A percentile compares a stretch with the other conserved stretches of the same genome.
These are phyloP conservation scores for Colletotrichum lini DNA, from an alignment of 2,329 filamentous ascomycete genomes.

Conservation along the genomic window DNA sequence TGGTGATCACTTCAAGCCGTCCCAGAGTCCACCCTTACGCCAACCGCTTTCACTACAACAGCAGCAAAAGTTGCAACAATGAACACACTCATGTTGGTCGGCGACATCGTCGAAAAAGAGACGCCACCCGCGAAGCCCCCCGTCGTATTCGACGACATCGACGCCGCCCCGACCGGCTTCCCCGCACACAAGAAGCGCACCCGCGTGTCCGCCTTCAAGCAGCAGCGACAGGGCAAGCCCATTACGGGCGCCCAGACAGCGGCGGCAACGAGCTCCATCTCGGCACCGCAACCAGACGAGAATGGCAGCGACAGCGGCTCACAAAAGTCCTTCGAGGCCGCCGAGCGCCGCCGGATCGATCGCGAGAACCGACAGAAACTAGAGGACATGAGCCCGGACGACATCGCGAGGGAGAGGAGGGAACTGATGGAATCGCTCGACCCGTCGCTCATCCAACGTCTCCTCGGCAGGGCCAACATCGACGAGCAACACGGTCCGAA, in stretches of 20 bases:
- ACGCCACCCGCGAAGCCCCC: conserved; percentile 68
- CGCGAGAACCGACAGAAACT: conserved; percentile 84
- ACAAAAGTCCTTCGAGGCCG: conserved; percentile 55
- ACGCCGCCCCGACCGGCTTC: conserved; percentile 78
- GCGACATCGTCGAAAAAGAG: conserved; percentile 85
- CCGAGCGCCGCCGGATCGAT: conserved; percentile 82
- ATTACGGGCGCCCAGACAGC: conserved; percentile 47
- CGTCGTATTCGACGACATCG: conserved; percentile 73
- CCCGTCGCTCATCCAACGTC: conserved; percentile 80
- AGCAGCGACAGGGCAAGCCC: conserved; percentile 64
- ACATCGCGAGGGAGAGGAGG: conserved; percentile 84
- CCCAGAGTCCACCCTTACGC: background rate
- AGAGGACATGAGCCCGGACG: conserved; percentile 82
- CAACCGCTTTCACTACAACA: no score
- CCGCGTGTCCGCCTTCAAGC: conserved; percentile 84
- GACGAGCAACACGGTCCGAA: conserved; percentile 69
- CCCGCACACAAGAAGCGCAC: conserved; percentile 88
- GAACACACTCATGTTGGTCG: conserved; percentile 69
- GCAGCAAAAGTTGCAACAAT: conserved; percentile 44
- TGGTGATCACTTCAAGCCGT: background rate
- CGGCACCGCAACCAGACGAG: conserved; percentile 21
- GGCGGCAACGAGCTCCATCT: conserved; percentile 15
- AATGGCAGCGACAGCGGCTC: conserved; percentile 10
- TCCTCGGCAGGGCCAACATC: conserved; percentile 83
- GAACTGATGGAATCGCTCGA: conserved; percentile 87